A percentile compares a stretch with the other conserved stretches of the same genome.
Conservation (phyloP, 192 early-diverging fungal species). For the Powellomyces hirtus region DNA sequence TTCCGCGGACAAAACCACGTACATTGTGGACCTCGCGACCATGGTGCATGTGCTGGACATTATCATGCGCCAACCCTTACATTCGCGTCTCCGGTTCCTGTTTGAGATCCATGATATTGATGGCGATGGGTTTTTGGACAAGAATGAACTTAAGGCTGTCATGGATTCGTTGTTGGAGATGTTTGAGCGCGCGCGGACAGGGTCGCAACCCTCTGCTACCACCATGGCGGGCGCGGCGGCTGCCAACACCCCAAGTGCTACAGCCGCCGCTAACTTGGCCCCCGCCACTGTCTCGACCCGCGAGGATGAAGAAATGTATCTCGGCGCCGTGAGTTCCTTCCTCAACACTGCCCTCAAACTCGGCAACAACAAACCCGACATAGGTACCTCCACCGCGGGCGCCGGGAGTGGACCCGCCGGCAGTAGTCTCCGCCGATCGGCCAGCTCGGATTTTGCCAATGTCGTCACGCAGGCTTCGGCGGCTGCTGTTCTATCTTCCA, state of each 20-base stretch:
- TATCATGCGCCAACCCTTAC: conserved; percentile 55
- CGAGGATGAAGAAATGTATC: conserved; percentile 50
- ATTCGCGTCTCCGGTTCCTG: conserved; percentile 51
- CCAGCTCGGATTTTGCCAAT: conserved; percentile 6
- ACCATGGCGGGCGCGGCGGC: too few relatives aligned
- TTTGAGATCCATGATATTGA: conserved; percentile 61
- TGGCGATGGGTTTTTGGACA: conserved; percentile 53
- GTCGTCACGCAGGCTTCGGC: background rate
- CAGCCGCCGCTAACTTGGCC: background rate
- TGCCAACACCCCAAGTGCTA: background rate
- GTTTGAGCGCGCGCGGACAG: conserved; percentile 47
- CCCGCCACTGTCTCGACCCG: background rate
- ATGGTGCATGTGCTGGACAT: conserved; percentile 57
- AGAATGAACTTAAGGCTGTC: conserved; percentile 53
- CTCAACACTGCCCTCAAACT: conserved; percentile 55
- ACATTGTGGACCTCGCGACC: conserved; percentile 57
- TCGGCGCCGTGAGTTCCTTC: conserved; percentile 56
- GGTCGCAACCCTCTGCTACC: too few relatives aligned
- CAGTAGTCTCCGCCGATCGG: conserved; percentile 16
- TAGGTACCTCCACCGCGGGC: background rate
- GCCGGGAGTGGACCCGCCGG: background rate
- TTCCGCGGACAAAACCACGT: background rate
- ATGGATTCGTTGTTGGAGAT: conserved; percentile 60
- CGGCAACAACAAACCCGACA: conserved; percentile 39
- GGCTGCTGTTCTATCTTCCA: background rate